Base-by-base conservation (phyloP, 2,329 filamentous ascomycete species). In the Fusarium euwallaceae region DNA sequence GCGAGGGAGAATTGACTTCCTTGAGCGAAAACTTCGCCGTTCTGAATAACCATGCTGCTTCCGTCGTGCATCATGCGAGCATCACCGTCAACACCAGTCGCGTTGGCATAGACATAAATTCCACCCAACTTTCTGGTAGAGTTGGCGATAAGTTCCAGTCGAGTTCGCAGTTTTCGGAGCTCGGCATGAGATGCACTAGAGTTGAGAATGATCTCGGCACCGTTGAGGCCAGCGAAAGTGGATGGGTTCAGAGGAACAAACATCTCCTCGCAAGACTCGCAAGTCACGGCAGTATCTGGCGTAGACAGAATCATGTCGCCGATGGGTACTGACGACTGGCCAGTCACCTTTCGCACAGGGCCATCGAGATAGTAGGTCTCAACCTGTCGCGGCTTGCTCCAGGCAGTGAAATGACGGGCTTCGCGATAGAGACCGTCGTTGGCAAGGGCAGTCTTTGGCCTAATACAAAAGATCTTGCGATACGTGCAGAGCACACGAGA, bases 151-250 rank as follows among this genome's bases (percentile, higher is more conserved):
- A 95, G 84, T 14, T 90, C 87, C 29, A 94, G 83, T 6, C 91
- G 84, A 0, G 85, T 90, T 67, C 92, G 84, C 2, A 95, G 86
- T 80, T 95, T 95, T 14, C 89, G 86, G 20, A 82, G 71, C 20
- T 75, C 76, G 77, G 91, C 90, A 80, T 96, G 94, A 14, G 87
- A 91, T 8, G 91, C 93, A 63, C 88, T 91, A 4, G 87, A 90
- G 81, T 95, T 95, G 10, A 90, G 89, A 72, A 93, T 88, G 68
- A 94, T 91, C 78, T 94, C 93, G 10, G 91, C 89, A 5, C 93
- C 93, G 77, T 91, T 87, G 3, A 65, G 37, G 14, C 51, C 37
- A 6, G 43, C 32, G 4, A 29, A 39, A 2, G 36, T 65, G 4
- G 61, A 70, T 3, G 71, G 75, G 39, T 56, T 72, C 14, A 45